Evolutionary conservation across 2,329 filamentous ascomycete genomes (phyloP), one percentile per base, ranked within the genome.

Genomic region (Polychaeton citri): DNA sequence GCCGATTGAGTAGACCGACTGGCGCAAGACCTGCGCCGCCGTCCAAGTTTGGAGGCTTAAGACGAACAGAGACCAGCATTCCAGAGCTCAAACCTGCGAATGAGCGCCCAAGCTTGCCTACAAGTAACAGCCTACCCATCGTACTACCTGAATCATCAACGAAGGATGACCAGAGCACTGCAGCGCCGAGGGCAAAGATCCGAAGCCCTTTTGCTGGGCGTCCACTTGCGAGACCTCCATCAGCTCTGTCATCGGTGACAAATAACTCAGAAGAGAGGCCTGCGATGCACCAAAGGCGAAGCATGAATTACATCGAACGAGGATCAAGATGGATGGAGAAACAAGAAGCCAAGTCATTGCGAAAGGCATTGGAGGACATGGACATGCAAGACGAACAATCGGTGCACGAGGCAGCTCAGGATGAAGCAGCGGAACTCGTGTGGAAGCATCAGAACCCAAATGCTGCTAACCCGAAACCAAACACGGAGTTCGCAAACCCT

Each of bases 271-370:
- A 7, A 19, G 32, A 40, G 9, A 36, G 58, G 19, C 67, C 70
- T 10, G 50, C 75, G 38, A 75, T 65, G 2, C 68, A 76, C 34
- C 68, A 79, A 33, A 74, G 79, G 12, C 72, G 76, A 5, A 81
- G 69, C 40, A 66, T 74, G 30, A 74, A 71, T 6, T 86, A 86
- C 55, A 77, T 82, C 38, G 81, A 86, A 56, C 72, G 76, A 38
- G 79, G 79, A 13, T 73, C 76, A 51, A 66, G 81, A 47, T 84
- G 80, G 78, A 81, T 83, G 72, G 81, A 87, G 55, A 82, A 81
- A 55, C 79, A 85, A 51, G 81, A 87, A 57, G 78, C 74, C 3
- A 69, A 70, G 21, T 79, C 79, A 15, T 59, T 87, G 40, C 72
- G 79, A 13, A 69, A 76, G 41, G 81, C 81, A 8, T 74, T 87